These are phyloP conservation scores for Brassica cretica DNA, from an alignment of 345 rosid genomes.

Conservation along the genomic window DNA sequence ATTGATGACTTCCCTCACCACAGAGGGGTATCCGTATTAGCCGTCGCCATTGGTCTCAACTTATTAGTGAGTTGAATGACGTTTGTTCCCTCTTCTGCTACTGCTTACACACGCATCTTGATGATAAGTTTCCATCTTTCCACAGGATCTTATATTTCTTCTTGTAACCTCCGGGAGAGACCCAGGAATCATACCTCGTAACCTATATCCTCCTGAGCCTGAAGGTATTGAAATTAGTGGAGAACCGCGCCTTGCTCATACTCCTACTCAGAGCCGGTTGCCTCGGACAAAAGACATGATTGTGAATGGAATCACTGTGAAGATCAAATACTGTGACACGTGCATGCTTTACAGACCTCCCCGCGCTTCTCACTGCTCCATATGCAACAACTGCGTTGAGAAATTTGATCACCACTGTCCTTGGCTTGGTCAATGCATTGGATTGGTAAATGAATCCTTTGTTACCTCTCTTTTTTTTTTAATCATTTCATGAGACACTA, in stretches of 20 bases:
- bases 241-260: conserved; percentile 50
- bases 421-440: conserved; percentile 99
- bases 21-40: conserved; percentile 66
- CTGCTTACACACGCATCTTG: conserved; percentile 3
- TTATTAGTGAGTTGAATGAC: conserved; percentile 54
- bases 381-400: conserved; percentile 95
- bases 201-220: conserved; percentile 70
- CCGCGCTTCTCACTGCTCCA: conserved; percentile 98
- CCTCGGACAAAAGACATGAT: conserved; percentile 69
- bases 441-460: conserved; percentile 59
- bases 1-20: conserved; percentile 67
- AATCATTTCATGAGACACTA: neutral
- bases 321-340: conserved; percentile 88
- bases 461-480: neutral
- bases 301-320: conserved; percentile 72
- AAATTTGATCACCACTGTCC: conserved; percentile 99
- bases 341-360: conserved; percentile 95
- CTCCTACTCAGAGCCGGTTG: conserved; percentile 49
- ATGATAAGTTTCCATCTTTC: neutral
- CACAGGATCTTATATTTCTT: conserved; percentile 75
- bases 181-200: conserved; percentile 91
- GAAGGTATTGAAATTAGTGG: conserved; percentile 48
- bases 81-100: conserved; percentile 8
- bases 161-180: conserved; percentile 87
- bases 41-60: conserved; percentile 50